A percentile compares a stretch with the other conserved stretches of the same genome.
phyloP scores from a whole-genome alignment of 164 flowering plant species.

The Piper betle region DNA sequence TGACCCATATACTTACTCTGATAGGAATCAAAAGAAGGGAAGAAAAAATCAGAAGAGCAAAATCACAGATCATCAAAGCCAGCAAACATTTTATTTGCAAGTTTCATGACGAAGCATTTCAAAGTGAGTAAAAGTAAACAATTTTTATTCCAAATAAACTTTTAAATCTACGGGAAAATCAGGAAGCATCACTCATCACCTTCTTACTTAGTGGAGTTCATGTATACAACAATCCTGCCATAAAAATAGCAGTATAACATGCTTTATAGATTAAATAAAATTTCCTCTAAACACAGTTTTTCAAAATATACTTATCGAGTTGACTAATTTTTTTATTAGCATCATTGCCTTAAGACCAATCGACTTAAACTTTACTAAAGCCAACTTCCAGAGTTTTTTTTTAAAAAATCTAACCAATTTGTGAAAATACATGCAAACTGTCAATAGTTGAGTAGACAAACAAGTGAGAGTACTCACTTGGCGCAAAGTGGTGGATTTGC shows the following conservation, averaged over 20 bases:
- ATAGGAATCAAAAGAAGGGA: slow-evolving; percentile 1
- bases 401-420: no score
- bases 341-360: neutral
- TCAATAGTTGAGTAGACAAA: neutral
- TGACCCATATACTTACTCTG: slow-evolving; percentile 5
- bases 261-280: neutral
- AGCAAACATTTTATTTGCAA: neutral
- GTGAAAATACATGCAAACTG: neutral
- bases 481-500: slow-evolving; percentile 94
- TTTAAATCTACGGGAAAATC: no score
- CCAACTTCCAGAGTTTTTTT: neutral
- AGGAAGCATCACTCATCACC: no score
- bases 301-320: neutral
- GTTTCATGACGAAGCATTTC: neutral
- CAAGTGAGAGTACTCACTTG: slow-evolving; percentile 37
- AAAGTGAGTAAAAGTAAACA: no score
- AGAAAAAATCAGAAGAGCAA: slow-evolving; percentile 1
- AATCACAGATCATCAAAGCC: neutral
- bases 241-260: no score
- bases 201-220: no score
- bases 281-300: neutral
- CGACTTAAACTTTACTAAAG: neutral
- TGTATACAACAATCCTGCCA: neutral
- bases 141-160: no score
- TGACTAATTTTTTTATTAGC: neutral